Evolutionary conservation across 2,329 filamentous ascomycete genomes (phyloP).

Genomic region (Ophiocordyceps camponoti-floridani): DNA sequence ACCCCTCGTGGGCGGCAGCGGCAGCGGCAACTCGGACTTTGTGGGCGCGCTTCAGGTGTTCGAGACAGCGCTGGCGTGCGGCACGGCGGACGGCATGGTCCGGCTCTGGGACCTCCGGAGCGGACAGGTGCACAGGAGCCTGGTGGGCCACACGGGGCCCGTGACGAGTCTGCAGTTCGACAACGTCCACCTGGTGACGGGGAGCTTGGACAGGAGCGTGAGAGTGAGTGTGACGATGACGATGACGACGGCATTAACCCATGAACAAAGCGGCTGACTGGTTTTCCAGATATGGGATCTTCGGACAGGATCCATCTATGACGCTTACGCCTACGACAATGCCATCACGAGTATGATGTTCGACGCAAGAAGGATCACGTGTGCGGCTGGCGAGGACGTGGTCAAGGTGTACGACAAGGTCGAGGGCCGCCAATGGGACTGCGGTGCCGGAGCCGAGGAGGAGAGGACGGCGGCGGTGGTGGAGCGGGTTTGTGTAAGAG

Average conservation of each 20-base stretch:
- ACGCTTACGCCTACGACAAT: slow-evolving; percentile 89
- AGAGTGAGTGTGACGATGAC: slow-evolving; percentile 43
- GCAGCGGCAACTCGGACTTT: slow-evolving; percentile 54
- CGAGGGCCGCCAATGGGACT: slow-evolving; percentile 91
- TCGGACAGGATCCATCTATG: slow-evolving; percentile 83
- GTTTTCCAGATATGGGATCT: slow-evolving; percentile 81
- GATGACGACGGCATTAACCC: background rate
- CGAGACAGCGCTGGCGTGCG: slow-evolving; percentile 85
- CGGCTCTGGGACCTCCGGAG: slow-evolving; percentile 90
- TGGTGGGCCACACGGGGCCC: slow-evolving; percentile 88
- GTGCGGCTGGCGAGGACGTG: slow-evolving; percentile 78
- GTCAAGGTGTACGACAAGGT: slow-evolving; percentile 98
- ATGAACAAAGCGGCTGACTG: background rate
- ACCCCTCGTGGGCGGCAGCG: slow-evolving; percentile 29
- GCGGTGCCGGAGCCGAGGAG: slow-evolving; percentile 62
- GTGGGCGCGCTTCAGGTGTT: slow-evolving; percentile 92
- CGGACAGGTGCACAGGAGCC: slow-evolving; percentile 88
- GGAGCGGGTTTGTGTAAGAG: slow-evolving; percentile 76
- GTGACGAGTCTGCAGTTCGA: slow-evolving; percentile 94
- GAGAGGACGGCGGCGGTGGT: slow-evolving; percentile 50
- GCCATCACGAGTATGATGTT: slow-evolving; percentile 96
- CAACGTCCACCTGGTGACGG: slow-evolving; percentile 85
- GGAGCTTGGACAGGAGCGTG: slow-evolving; percentile 81
- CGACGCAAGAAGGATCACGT: slow-evolving; percentile 73
- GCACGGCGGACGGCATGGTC: slow-evolving; percentile 95